Percentiles rank a stretch among this genome's conserved stretches.
Conservation (phyloP, 805 yeast genomes). For the Ogataea zsoltii region DNA sequence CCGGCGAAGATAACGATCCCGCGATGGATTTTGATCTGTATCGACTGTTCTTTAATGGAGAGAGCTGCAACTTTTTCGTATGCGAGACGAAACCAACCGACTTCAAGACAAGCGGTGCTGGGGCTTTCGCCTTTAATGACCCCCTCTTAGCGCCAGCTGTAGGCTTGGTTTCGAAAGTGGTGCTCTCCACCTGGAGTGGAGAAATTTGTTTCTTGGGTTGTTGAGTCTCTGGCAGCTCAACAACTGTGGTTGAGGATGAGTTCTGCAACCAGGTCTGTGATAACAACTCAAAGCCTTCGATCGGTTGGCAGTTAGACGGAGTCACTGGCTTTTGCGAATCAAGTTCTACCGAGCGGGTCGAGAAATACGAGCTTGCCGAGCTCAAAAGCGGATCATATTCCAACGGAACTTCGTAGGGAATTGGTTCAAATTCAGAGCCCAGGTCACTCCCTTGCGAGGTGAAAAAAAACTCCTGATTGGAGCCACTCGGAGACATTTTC, state of each 20-base stretch:
- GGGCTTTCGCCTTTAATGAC: neutral
- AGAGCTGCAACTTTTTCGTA: constrained; percentile 6
- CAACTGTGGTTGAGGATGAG: neutral
- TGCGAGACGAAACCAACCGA: neutral
- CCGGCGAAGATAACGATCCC: constrained; percentile 4
- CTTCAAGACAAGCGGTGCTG: neutral
- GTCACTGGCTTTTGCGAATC: neutral
- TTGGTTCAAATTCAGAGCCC: neutral
- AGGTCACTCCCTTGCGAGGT: neutral
- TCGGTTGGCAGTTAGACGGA: constrained; percentile 7
- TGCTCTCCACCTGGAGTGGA: neutral
- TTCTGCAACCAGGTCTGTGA: constrained; percentile 12
- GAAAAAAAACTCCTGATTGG: neutral
- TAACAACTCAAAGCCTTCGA: constrained; percentile 16
- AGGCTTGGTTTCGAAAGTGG: neutral
- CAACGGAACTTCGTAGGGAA: neutral
- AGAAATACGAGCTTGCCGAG: neutral
- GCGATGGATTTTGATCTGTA: constrained; percentile 18
- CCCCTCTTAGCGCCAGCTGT: neutral
- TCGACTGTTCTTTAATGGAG: constrained; percentile 12
- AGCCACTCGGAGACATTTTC: neutral
- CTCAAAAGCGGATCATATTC: neutral
- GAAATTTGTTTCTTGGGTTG: neutral
- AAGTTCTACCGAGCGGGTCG: neutral
- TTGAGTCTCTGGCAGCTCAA: neutral